A percentile compares a stretch with the other conserved stretches of the same genome.
These are phyloP conservation scores for Saturnispora diversa DNA, from an alignment of 805 yeast species.

Conservation along the genomic window DNA sequence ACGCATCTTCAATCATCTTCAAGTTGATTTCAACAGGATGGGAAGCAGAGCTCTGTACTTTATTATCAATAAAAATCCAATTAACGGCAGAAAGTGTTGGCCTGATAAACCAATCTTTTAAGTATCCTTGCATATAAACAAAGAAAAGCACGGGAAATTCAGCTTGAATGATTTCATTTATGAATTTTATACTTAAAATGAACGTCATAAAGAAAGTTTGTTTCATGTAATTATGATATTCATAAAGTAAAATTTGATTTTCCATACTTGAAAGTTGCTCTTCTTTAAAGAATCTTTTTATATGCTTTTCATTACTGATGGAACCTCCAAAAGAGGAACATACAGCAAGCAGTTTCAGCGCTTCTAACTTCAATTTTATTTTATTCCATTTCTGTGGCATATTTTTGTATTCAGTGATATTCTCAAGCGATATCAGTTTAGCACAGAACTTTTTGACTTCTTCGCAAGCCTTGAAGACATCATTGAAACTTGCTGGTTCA, in stretches of 20 bases:
- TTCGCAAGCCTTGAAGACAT: background rate
- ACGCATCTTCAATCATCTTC: constrained; percentile 1
- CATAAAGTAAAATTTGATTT: background rate
- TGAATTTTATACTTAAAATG: constrained; percentile 1
- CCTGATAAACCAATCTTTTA: constrained; percentile 1
- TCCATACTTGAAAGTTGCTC: background rate
- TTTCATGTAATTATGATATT: constrained; percentile 4
- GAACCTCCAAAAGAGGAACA: background rate
- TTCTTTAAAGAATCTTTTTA: background rate
- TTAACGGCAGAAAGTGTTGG: constrained; percentile 1
- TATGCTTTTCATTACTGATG: background rate
- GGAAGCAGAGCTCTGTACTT: too few relatives aligned
- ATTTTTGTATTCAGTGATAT: constrained; percentile 1
- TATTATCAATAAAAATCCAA: background rate
- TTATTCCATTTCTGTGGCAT: constrained; percentile 6
- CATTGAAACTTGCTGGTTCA: background rate
- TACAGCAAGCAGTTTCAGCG: background rate
- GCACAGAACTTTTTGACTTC: constrained; percentile 1
- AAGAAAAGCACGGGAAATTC: constrained; percentile 1
- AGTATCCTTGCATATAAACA: background rate
- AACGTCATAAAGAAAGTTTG: constrained; percentile 3
- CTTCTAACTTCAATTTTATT: constrained; percentile 9
- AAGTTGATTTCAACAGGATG: background rate
- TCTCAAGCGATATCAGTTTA: background rate
- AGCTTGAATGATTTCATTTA: background rate